Percentiles rank a stretch among this genome's conserved stretches.
Conservation (phyloP, 2,329 filamentous ascomycete species). For the Fusarium austroafricanum region DNA sequence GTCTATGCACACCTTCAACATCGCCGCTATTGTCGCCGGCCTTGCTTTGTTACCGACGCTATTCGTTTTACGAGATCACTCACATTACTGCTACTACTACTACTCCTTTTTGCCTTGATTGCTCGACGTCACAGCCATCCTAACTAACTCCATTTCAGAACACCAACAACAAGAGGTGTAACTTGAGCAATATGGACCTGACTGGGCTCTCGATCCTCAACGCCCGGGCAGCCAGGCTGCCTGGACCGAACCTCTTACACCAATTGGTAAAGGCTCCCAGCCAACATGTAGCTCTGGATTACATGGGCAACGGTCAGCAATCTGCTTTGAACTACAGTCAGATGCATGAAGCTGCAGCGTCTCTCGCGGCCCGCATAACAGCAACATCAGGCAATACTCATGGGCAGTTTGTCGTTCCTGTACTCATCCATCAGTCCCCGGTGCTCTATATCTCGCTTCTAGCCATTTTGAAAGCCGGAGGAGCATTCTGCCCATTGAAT, state of each 20-base stretch:
- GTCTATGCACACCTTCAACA: conserved; percentile 22
- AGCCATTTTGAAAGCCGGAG: conserved; percentile 83
- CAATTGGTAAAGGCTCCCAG: conserved; percentile 66
- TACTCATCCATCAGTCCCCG: conserved; percentile 81
- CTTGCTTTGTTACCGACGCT: conserved; percentile 12
- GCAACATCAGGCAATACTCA: conserved; percentile 8
- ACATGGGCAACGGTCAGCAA: conserved; percentile 42
- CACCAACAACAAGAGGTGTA: conserved; percentile 5
- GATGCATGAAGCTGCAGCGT: conserved; percentile 69
- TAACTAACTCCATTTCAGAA: conserved; percentile 4
- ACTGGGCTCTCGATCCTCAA: conserved; percentile 60
- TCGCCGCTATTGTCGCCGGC: conserved; percentile 17
- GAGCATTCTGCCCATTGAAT: conserved; percentile 86
- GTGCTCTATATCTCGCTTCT: conserved; percentile 82
- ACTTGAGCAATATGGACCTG: conserved; percentile 43
- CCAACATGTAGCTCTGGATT: conserved; percentile 49
- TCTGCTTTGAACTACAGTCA: conserved; percentile 69
- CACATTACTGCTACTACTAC: neutral
- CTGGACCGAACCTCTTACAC: conserved; percentile 62
- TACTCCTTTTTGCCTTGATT: conserved; percentile 4
- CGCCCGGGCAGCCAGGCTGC: conserved; percentile 53
- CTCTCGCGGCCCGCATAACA: conserved; percentile 64
- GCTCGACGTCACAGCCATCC: conserved; percentile 5
- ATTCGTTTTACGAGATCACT: conserved; percentile 29
- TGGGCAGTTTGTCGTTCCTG: conserved; percentile 70